These are phyloP conservation scores for Ramaria sp. DNA, from an alignment of 768 basidiomycete species.

Conservation along the genomic window DNA sequence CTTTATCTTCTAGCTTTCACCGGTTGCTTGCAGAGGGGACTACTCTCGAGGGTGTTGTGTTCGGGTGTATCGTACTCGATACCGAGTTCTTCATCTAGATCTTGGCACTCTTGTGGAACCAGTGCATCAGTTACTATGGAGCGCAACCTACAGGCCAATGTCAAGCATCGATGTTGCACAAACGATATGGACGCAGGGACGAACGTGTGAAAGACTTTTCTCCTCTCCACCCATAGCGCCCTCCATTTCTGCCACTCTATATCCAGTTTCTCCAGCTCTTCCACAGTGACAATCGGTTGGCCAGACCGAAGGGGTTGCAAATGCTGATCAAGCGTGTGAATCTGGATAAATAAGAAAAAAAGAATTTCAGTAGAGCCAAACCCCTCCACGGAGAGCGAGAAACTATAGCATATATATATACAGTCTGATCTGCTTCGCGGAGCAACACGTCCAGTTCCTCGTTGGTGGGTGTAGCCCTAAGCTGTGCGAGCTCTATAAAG, in stretches of 20 bases:
- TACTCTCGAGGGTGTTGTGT: conserved; percentile 52
- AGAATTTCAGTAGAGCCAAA: background rate
- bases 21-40: conserved; percentile 36
- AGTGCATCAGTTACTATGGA: conserved; percentile 56
- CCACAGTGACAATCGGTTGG: conserved; percentile 53
- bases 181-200: conserved; percentile 18
- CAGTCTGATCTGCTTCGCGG: conserved; percentile 37
- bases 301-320: conserved; percentile 60
- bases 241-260: conserved; percentile 76
- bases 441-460: conserved; percentile 49
- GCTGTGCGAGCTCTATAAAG: conserved; percentile 47
- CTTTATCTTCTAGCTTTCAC: background rate
- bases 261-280: conserved; percentile 60
- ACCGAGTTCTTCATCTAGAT: conserved; percentile 70
- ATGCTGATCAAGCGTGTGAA: conserved; percentile 33
- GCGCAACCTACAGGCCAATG: conserved; percentile 49
- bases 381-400: conserved; percentile 1
- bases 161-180: background rate
- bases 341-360: conserved; percentile 25
- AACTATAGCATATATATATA: conserved; percentile 19
- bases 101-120: conserved; percentile 49
- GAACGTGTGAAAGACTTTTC: conserved; percentile 67
- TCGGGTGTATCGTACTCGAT: conserved; percentile 71
- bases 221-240: conserved; percentile 66
- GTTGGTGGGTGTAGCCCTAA: conserved; percentile 61